Percentiles rank a stretch among this genome's conserved stretches.
Evolutionary conservation across 108 stramenopile genomes (phyloP).

Genomic region (Fragilariopsis cylindrus): DNA sequence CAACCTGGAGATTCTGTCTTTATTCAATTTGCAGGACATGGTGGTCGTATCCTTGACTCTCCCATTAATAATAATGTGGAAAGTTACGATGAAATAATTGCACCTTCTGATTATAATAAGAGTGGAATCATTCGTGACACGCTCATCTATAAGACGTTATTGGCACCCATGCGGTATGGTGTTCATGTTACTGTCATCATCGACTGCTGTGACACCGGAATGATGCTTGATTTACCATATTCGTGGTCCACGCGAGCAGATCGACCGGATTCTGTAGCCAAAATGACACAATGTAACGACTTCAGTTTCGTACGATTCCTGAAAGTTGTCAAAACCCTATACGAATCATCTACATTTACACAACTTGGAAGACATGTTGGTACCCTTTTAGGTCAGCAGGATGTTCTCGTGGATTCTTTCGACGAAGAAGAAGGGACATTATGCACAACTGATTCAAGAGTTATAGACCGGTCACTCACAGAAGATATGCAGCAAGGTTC

Average conservation of each 20-base stretch:
- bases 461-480: background rate
- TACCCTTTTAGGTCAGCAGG: constrained; percentile 32
- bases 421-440: constrained; percentile 9
- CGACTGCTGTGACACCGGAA: constrained; percentile 82
- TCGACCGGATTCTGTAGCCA: constrained; percentile 42
- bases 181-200: constrained; percentile 80
- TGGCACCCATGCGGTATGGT: constrained; percentile 83
- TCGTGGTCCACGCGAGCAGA: constrained; percentile 70
- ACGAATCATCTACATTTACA: constrained; percentile 83
- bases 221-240: constrained; percentile 83
- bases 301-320: constrained; percentile 87
- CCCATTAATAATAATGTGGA: constrained; percentile 54
- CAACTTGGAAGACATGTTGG: constrained; percentile 64
- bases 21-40: constrained; percentile 84
- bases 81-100: constrained; percentile 80
- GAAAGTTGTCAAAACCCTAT: constrained; percentile 84
- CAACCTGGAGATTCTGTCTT: constrained; percentile 89
- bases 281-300: constrained; percentile 75
- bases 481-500: background rate
- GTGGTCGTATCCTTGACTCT: constrained; percentile 77
- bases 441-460: background rate
- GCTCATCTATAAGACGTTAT: constrained; percentile 75
- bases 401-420: background rate
- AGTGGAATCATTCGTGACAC: constrained; percentile 83
- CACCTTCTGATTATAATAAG: constrained; percentile 65